Conservation (phyloP, 2,329 filamentous ascomycete genomes). For the Polychaeton citri region DNA sequence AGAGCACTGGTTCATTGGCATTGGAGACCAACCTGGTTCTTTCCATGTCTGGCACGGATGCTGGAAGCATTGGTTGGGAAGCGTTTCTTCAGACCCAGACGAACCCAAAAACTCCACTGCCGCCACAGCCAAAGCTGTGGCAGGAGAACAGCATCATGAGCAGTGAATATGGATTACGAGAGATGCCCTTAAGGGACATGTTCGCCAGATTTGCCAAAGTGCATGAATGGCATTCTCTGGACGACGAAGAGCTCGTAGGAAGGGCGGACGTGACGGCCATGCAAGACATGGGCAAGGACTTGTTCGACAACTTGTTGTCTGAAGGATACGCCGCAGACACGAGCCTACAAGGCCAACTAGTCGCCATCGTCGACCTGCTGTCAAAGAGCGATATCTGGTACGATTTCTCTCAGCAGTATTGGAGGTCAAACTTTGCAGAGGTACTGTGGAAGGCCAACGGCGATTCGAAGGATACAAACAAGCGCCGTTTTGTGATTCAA, state of each 20-base stretch:
- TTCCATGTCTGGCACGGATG: slow-evolving; percentile 29
- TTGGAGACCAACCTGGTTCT: slow-evolving; percentile 10
- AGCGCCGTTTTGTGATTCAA: not conserved
- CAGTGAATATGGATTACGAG: not conserved
- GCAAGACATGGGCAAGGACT: slow-evolving; percentile 14
- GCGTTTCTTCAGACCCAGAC: slow-evolving; percentile 23
- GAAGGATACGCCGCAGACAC: slow-evolving; percentile 1
- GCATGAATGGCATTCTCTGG: slow-evolving; percentile 1
- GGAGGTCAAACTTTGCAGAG: slow-evolving; percentile 33
- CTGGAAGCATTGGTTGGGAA: slow-evolving; percentile 33
- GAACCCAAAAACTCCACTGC: not conserved
- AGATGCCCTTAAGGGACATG: not conserved
- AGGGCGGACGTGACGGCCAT: slow-evolving; percentile 1
- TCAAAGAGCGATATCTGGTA: slow-evolving; percentile 31
- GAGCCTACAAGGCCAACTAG: slow-evolving; percentile 30
- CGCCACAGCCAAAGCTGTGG: not conserved
- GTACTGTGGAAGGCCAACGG: slow-evolving; percentile 28
- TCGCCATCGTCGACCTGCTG: slow-evolving; percentile 29
- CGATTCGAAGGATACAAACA: slow-evolving; percentile 12
- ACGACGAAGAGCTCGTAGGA: slow-evolving; percentile 5
- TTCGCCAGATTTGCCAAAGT: not conserved
- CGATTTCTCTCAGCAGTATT: slow-evolving; percentile 33
- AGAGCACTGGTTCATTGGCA: not conserved
- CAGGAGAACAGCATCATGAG: not conserved
- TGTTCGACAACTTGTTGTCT: slow-evolving; percentile 15